Base-by-base conservation (phyloP, 176 grass and related monocot species). In the Raddia guianensis region DNA sequence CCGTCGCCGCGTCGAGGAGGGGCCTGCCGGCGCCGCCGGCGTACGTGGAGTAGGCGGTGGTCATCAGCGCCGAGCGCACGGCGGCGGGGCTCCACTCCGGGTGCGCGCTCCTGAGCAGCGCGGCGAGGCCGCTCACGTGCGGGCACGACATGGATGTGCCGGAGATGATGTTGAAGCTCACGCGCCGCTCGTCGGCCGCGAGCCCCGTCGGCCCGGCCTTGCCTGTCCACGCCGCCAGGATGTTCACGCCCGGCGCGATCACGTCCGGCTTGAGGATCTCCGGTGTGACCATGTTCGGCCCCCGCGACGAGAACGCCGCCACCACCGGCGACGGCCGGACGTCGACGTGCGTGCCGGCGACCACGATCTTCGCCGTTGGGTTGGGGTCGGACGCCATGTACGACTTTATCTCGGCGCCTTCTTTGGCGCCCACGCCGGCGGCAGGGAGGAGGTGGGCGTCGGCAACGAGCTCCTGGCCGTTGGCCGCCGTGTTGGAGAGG, bases 101-200 rank as follows among this genome's bases (percentile, higher is more conserved):
- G 69, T 86, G 95, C 49, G 80, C 75, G 66, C 87, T 86, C 56
- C 70, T 34, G 21, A 98, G 73, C 66, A 94, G 70, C 71, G 95
- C 88, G 0, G 87, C 90, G 0, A 98, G 79, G 54, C 95, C 95
- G 65, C 95, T 98, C 16, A 98, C 85, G 49, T 98, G 95, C 7
- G 95, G 92, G 70, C 91, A 94, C 18, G 95, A 94, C 92, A 98
- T 98, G 63, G 95, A 98, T 2, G 95, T 98, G 20, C 95, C 95
- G 0, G 95, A 98, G 83, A 98, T 92, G 80, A 98, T 94, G 85
- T 94, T 98, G 86, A 80, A 98, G 51, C 42, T 71, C 1, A 86
- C 87, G 5, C 90, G 90, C 4, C 91, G 90, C 16, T 74, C 61
- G 84, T 97, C 94, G 13, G 84, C 70, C 9, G 80, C 48, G 19